Conservation (phyloP, 805 yeast species). For the Starmerella apicola region DNA sequence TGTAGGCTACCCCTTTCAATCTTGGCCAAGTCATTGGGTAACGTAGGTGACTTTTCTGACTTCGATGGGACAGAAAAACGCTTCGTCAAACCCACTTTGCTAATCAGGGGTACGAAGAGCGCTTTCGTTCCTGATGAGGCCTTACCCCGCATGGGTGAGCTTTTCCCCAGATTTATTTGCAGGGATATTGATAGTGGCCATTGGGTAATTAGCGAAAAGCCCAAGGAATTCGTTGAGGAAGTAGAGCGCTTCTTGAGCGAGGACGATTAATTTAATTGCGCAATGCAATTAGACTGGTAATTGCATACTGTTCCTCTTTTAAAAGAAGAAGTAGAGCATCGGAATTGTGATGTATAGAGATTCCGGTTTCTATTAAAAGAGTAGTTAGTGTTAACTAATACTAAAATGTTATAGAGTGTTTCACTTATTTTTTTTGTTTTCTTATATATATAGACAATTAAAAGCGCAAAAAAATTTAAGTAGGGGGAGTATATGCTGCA, state of each 20-base stretch:
- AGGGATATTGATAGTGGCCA: slow-evolving; percentile 77
- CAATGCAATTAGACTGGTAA: too few species aligned
- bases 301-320: too few species aligned
- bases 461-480: too few species aligned
- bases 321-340: too few species aligned
- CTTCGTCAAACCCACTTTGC: slow-evolving; percentile 62
- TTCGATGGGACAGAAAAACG: slow-evolving; percentile 36
- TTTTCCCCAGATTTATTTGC: slow-evolving; percentile 66
- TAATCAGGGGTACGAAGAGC: slow-evolving; percentile 68
- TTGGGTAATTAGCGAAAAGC: slow-evolving; percentile 85
- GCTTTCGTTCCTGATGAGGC: slow-evolving; percentile 73
- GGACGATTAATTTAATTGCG: too few species aligned
- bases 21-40: slow-evolving; percentile 52
- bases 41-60: slow-evolving; percentile 68
- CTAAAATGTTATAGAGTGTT: too few species aligned
- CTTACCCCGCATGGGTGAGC: slow-evolving; percentile 56
- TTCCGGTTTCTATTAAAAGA: too few species aligned
- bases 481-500: too few species aligned
- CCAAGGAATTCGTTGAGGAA: slow-evolving; percentile 53
- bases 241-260: slow-evolving; percentile 52
- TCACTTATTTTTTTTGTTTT: too few species aligned
- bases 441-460: too few species aligned
- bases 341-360: too few species aligned
- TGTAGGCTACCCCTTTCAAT: slow-evolving; percentile 60
- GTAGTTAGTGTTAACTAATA: too few species aligned